These are phyloP conservation scores for Solanum hybrid DNA, from an alignment of 305 asterid genomes.

Conservation along the genomic window DNA sequence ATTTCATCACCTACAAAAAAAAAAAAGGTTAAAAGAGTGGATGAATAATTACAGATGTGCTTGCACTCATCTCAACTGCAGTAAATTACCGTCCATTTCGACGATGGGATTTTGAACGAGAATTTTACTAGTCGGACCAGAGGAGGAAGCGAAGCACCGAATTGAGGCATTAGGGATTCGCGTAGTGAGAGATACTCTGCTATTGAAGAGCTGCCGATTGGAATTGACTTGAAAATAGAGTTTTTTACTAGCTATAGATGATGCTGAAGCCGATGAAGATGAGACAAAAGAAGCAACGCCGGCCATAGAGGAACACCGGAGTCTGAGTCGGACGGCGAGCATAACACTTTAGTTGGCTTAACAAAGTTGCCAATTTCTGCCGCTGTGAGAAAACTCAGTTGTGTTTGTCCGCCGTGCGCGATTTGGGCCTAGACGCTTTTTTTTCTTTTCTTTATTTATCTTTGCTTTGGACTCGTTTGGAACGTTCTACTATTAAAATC, in stretches of 20 bases:
- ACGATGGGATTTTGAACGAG: slow-evolving; percentile 77
- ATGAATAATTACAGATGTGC: background rate
- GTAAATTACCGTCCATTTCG: slow-evolving; percentile 74
- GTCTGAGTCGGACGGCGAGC: slow-evolving; percentile 28
- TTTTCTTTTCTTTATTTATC: background rate
- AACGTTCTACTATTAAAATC: background rate
- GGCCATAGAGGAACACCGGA: slow-evolving; percentile 46
- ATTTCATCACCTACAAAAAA: slow-evolving; percentile 60
- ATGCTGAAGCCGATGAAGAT: slow-evolving; percentile 18
- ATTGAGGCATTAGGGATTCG: slow-evolving; percentile 30
- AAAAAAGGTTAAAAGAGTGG: background rate
- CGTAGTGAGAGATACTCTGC: slow-evolving; percentile 13
- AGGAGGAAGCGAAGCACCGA: slow-evolving; percentile 50
- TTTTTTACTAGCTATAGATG: slow-evolving; percentile 20
- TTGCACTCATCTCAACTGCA: background rate
- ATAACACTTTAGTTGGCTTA: slow-evolving; percentile 7
- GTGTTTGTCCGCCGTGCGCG: background rate
- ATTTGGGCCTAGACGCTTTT: background rate
- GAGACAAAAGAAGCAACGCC: slow-evolving; percentile 33
- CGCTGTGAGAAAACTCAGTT: background rate
- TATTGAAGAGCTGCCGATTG: slow-evolving; percentile 6
- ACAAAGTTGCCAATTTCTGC: background rate
- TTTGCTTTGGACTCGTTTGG: background rate
- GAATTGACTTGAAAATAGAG: slow-evolving; percentile 15
- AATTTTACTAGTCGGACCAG: slow-evolving; percentile 29